Evolutionary conservation across 805 yeast species (phyloP).

Genomic region (Metschnikowia koreensis): DNA sequence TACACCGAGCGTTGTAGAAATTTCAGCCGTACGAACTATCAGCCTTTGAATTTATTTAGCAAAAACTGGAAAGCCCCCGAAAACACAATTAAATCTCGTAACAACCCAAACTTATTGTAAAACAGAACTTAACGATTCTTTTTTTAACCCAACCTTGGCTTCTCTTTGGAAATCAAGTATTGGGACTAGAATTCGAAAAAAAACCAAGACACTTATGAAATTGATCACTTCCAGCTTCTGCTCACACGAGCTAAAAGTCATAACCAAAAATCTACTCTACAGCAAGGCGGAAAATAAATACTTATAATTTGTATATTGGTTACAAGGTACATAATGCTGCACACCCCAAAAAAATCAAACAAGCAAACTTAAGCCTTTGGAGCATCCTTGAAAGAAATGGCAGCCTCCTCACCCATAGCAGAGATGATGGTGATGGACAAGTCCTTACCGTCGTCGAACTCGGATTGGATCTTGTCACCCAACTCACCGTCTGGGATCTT

Average conservation of each 20-base stretch:
- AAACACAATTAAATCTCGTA: no score
- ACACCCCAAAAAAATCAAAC: conserved; percentile 11
- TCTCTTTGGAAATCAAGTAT: no score
- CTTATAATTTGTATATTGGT: conserved; percentile 13
- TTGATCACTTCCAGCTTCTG: neutral
- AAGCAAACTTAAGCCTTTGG: conserved; percentile 54
- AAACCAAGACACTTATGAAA: no score
- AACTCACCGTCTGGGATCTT: conserved; percentile 97
- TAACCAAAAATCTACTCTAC: neutral
- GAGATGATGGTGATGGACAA: conserved; percentile 93
- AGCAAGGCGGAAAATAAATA: neutral
- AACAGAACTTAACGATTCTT: no score
- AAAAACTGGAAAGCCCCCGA: no score
- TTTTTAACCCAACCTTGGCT: no score
- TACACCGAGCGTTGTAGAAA: no score
- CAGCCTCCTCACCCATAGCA: conserved; percentile 99
- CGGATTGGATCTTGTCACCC: conserved; percentile 88
- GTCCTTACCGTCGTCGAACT: conserved; percentile 98
- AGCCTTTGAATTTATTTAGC: no score
- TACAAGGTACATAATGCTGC: conserved; percentile 2
- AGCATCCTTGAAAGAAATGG: conserved; percentile 97
- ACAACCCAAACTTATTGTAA: no score
- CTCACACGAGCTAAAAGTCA: neutral
- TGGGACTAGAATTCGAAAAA: no score
- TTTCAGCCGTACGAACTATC: no score